phyloP scores from a whole-genome alignment of 2,329 filamentous ascomycete species.

The Neocucurbitaria cava region DNA sequence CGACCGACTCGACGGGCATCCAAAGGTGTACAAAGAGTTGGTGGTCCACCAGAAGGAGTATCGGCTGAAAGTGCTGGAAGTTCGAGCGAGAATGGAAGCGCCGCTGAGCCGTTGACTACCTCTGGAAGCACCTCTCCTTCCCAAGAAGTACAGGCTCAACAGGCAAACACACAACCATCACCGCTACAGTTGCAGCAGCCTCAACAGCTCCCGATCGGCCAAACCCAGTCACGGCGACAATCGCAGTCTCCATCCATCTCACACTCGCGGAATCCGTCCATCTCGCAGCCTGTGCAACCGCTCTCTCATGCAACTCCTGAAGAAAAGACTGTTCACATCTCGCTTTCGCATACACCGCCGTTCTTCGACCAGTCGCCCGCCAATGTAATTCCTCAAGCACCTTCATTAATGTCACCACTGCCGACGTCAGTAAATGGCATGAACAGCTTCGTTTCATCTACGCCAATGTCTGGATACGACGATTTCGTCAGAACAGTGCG shows the following conservation, averaged over 20 bases:
- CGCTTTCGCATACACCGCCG: conserved; percentile 42
- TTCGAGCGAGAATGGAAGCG: conserved; percentile 45
- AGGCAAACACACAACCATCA: conserved; percentile 28
- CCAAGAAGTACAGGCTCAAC: conserved; percentile 32
- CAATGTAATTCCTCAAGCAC: conserved; percentile 38
- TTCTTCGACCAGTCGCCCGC: conserved; percentile 52
- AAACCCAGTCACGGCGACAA: conserved; percentile 33
- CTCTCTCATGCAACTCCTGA: conserved; percentile 42
- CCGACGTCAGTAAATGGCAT: conserved; percentile 47
- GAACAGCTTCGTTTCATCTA: conserved; percentile 52
- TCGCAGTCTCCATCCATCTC: conserved; percentile 40
- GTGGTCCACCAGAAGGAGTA: conserved; percentile 26
- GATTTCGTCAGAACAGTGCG: conserved; percentile 51
- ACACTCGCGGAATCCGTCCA: conserved; percentile 41
- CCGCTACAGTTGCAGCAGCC: conserved; percentile 26
- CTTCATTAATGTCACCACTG: conserved; percentile 48
- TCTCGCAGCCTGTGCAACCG: conserved; percentile 42
- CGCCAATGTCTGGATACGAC: conserved; percentile 56
- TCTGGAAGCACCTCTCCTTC: conserved; percentile 47
- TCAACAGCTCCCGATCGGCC: conserved; percentile 21
- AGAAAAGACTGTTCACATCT: conserved; percentile 35
- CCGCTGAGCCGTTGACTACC: conserved; percentile 37
- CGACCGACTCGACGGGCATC: conserved; percentile 57
- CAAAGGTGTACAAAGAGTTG: conserved; percentile 48
- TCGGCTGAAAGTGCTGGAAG: conserved; percentile 29